phyloP scores from a whole-genome alignment of 2,329 filamentous ascomycete species.

The Ophiostoma australiae region DNA sequence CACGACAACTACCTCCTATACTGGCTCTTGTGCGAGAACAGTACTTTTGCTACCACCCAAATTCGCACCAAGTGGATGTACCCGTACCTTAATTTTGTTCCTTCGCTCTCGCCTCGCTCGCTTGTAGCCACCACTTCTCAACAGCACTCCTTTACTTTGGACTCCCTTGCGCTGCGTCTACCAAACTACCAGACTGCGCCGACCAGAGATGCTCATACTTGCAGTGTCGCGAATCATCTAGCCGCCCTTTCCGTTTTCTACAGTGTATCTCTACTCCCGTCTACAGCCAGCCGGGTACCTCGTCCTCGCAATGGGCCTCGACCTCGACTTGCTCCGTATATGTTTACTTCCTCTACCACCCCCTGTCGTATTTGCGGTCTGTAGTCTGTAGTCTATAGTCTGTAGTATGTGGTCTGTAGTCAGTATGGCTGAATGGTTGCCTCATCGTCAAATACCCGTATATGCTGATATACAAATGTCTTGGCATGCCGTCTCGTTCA shows the following conservation, averaged over 20 bases:
- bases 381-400: neutral
- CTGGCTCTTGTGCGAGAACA: neutral
- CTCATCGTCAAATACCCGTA: neutral
- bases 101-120: constrained; percentile 1
- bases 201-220: neutral
- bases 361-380: neutral
- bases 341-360: neutral
- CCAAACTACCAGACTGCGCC: neutral
- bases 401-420: neutral
- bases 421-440: neutral
- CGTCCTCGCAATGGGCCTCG: neutral
- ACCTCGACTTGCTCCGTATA: neutral
- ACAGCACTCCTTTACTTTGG: neutral
- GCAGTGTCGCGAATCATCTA: constrained; percentile 5
- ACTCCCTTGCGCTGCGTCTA: neutral
- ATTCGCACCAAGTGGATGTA: neutral
- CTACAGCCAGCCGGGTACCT: neutral
- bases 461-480: constrained; percentile 3
- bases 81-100: neutral
- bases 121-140: neutral
- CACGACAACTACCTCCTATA: neutral
- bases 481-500: neutral
- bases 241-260: neutral
- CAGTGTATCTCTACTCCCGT: neutral
- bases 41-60: neutral